Base-by-base conservation (phyloP, 345 rosid genomes). In the Stellera chamaejasme region DNA sequence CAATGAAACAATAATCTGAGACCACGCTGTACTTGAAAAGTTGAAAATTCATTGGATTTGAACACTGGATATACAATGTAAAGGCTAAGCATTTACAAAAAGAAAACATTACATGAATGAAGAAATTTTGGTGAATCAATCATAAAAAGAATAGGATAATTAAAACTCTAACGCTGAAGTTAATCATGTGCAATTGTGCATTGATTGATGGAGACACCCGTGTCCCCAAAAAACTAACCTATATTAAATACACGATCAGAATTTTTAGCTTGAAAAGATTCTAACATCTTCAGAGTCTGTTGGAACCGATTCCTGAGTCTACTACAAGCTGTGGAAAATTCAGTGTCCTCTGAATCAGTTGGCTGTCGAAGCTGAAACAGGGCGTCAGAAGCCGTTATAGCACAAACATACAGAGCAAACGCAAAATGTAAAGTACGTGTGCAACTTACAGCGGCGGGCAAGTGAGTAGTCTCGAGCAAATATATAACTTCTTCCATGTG, bases 161-260 rank as follows among this genome's bases (percentile, higher is more conserved):
- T 8, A 32, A 19, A 32, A 32, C 8, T 32, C 39, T 4, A 32
- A 32, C 39, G 3, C 39, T 32, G 39, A 32, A 32, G 39, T 4
- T 4, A 32, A 32, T 4, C 8, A 32, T 28, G n/a, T n/a, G 23
- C 23, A 19, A 19, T 19, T 19, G 39, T 32, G 39, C 39, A 32
- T 8, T 32, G 39, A 5, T 32, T 8, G 4, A 8, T 32, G 39
- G 39, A 32, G 5, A 32, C 8, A 32, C 8, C 39, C 39, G 8
- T 32, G 8, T 4, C 39, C 39, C 39, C 43, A 7, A 9, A 6
- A 53, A 66, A 59, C 57, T 9, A 66, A 92, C 98, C 98, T 70
- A 82, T 88, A 72, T 75, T 88, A 63, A 92, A 92, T 6, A 92
- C 64, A 41, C 82, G 90, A 27, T 92, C 96, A 45, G 98, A 86